Conservation (phyloP, 257 asterid genomes). For the Salvia rosmarinus region DNA sequence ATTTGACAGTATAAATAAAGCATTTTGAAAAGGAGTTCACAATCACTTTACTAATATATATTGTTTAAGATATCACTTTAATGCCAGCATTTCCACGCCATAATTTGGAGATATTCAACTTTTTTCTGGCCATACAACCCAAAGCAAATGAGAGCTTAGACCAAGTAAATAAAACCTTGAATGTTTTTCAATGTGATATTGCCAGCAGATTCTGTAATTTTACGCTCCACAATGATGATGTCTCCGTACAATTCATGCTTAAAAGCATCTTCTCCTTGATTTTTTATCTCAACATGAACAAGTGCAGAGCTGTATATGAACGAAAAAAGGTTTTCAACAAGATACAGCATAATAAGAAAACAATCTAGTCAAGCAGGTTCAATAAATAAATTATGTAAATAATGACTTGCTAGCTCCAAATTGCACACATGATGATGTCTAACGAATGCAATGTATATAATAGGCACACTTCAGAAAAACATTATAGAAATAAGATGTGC, state of each 20-base stretch:
- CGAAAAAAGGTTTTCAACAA: constrained; percentile 18
- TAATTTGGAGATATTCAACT: constrained; percentile 4
- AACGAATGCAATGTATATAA: not conserved
- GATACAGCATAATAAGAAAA: not conserved
- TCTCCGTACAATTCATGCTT: constrained; percentile 79
- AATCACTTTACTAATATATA: not conserved
- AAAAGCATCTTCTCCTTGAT: constrained; percentile 92
- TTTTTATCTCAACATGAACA: constrained; percentile 83
- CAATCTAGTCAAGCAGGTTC: not conserved
- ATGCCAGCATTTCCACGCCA: constrained; percentile 10
- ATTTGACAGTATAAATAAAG: not conserved
- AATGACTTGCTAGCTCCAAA: constrained; percentile 14
- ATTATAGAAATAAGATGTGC: not conserved
- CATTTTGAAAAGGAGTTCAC: not conserved
- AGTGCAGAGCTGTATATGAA: constrained; percentile 68
- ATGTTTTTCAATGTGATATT: constrained; percentile 60
- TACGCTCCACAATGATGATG: constrained; percentile 71
- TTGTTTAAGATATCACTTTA: not conserved
- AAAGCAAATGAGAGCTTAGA: constrained; percentile 23
- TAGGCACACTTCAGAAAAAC: not conserved
- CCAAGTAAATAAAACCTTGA: constrained; percentile 59
- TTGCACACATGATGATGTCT: constrained; percentile 13
- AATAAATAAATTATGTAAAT: constrained; percentile 5
- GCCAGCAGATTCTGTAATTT: constrained; percentile 69
- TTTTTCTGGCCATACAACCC: constrained; percentile 1